phyloP scores from a whole-genome alignment of 2,329 filamentous ascomycete genomes.

The Dothistroma pini region DNA sequence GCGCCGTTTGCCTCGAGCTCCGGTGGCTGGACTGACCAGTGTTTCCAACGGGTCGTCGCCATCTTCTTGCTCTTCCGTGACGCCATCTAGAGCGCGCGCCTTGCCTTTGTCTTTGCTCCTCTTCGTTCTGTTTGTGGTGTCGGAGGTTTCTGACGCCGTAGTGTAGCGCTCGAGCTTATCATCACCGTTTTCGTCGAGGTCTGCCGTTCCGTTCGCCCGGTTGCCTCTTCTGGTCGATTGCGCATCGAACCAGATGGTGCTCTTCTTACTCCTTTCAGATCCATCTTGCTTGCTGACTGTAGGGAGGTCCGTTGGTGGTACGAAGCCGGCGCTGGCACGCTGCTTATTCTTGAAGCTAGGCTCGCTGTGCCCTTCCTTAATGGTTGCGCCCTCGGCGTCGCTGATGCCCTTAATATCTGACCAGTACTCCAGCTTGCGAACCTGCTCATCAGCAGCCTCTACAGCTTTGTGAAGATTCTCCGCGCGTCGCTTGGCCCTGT shows the following conservation, averaged over 20 bases:
- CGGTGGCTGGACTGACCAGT: constrained; percentile 11
- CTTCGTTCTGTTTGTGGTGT: constrained; percentile 8
- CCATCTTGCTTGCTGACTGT: background rate
- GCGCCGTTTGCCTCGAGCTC: constrained; percentile 15
- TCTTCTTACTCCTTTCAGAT: constrained; percentile 14
- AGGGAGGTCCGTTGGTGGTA: constrained; percentile 1
- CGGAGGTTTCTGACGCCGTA: constrained; percentile 16
- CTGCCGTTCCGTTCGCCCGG: constrained; percentile 13
- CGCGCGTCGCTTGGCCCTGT: constrained; percentile 45
- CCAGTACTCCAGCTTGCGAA: constrained; percentile 81
- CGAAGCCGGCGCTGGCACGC: constrained; percentile 11
- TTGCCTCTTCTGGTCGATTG: constrained; percentile 12
- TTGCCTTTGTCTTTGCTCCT: constrained; percentile 20
- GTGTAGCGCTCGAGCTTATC: constrained; percentile 18
- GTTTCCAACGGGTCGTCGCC: constrained; percentile 12
- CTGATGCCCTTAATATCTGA: constrained; percentile 59
- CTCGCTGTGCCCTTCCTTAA: constrained; percentile 9
- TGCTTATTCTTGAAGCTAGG: constrained; percentile 26
- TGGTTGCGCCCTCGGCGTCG: constrained; percentile 11
- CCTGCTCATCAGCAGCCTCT: constrained; percentile 73
- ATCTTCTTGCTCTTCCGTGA: constrained; percentile 15
- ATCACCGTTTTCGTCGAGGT: constrained; percentile 11
- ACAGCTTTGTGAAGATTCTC: constrained; percentile 71
- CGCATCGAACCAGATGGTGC: constrained; percentile 18
- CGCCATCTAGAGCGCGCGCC: constrained; percentile 18